These are phyloP conservation scores for Fusarium temperatum DNA, from an alignment of 2,329 filamentous ascomycete species.

Conservation along the genomic window DNA sequence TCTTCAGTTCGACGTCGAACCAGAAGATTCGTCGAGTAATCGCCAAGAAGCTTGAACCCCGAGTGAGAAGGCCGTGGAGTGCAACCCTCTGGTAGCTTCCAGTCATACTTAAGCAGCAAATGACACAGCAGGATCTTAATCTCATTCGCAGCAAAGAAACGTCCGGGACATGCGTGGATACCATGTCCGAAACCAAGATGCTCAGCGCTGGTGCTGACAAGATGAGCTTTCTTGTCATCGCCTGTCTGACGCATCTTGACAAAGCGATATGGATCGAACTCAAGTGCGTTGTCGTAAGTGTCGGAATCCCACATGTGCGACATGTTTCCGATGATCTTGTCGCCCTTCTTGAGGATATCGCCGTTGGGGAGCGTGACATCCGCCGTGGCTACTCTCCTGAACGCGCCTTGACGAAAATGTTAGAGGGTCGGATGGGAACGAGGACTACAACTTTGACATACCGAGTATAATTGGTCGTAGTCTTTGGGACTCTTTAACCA, in stretches of 20 bases:
- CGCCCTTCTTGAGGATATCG: neutral
- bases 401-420: neutral
- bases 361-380: neutral
- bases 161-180: conserved; percentile 60
- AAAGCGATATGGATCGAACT: conserved; percentile 59
- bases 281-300: conserved; percentile 4
- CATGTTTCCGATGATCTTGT: neutral
- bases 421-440: neutral
- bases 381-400: neutral
- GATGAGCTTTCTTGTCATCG: conserved; percentile 43
- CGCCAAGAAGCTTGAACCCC: rapidly evolving
- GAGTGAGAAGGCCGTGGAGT: rapidly evolving
- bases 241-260: conserved; percentile 50
- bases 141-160: conserved; percentile 63
- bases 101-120: conserved; percentile 60
- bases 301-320: neutral
- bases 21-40: neutral
- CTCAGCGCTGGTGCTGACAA: conserved; percentile 60
- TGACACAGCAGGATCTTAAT: conserved; percentile 61
- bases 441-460: neutral
- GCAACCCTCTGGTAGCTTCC: neutral
- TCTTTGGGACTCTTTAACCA: conserved; percentile 61
- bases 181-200: conserved; percentile 65
- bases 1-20: neutral
- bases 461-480: conserved; percentile 52